Evolutionary conservation across 2,329 filamentous ascomycete species (phyloP).

Genomic region (Dactylellina leptospora): DNA sequence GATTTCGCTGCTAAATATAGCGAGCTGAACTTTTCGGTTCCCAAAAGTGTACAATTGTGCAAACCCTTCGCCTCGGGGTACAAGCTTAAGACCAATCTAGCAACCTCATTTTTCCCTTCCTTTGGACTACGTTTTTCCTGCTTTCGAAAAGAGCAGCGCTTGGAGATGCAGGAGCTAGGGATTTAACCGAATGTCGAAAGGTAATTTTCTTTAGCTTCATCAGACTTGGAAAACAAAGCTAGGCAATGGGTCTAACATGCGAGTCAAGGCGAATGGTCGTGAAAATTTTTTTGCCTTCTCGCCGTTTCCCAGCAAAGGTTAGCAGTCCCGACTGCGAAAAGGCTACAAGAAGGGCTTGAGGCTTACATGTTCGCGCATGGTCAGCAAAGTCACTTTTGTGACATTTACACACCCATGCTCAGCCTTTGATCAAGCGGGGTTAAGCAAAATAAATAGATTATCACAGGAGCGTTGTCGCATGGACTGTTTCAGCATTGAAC

Average conservation of each 20-base stretch:
- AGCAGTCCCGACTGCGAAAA: conserved; percentile 50
- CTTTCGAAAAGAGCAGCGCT: conserved; percentile 21
- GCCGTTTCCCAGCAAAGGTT: conserved; percentile 31
- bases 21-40: conserved; percentile 32
- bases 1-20: conserved; percentile 42
- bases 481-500: conserved; percentile 24
- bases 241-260: conserved; percentile 25
- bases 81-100: background rate
- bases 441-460: conserved; percentile 25
- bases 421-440: conserved; percentile 23
- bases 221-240: conserved; percentile 10
- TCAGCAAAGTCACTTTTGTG: conserved; percentile 31
- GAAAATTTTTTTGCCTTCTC: conserved; percentile 35
- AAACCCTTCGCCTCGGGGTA: conserved; percentile 24
- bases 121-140: conserved; percentile 3
- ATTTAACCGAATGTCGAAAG: conserved; percentile 42
- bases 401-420: conserved; percentile 1
- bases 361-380: conserved; percentile 43
- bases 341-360: conserved; percentile 30
- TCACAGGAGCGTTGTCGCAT: conserved; percentile 35
- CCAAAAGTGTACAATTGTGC: conserved; percentile 43
- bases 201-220: background rate
- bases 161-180: conserved; percentile 45
- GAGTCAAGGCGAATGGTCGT: conserved; percentile 22
- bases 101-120: conserved; percentile 11